phyloP scores from a whole-genome alignment of 1,139 yeast species.

The Kodamaea fungicola region DNA sequence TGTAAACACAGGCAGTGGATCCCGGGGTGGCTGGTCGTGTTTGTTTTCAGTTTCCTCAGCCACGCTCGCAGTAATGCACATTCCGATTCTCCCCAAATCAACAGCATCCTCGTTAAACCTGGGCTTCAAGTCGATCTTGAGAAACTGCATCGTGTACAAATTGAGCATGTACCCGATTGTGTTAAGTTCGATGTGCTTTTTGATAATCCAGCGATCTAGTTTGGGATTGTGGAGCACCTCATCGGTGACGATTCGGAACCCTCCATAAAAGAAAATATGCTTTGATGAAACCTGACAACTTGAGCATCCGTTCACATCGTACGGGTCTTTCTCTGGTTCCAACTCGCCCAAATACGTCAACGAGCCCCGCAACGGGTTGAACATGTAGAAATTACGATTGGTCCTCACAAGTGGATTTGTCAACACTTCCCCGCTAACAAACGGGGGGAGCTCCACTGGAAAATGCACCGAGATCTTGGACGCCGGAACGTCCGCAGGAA shows the following conservation, averaged over 20 bases:
- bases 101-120: slow-evolving; percentile 8
- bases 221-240: slow-evolving; percentile 21
- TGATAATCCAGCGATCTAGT: slow-evolving; percentile 36
- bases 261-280: slow-evolving; percentile 43
- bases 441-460: slow-evolving; percentile 42
- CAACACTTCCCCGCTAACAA: slow-evolving; percentile 31
- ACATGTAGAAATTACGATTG: slow-evolving; percentile 25
- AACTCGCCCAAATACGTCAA: slow-evolving; percentile 28
- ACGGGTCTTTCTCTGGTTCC: slow-evolving; percentile 22
- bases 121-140: slow-evolving; percentile 24
- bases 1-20: slow-evolving; percentile 20
- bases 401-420: slow-evolving; percentile 33
- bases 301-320: slow-evolving; percentile 26
- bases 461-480: slow-evolving; percentile 35
- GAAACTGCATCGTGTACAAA: slow-evolving; percentile 27
- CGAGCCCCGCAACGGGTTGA: slow-evolving; percentile 34
- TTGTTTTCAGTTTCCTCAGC: slow-evolving; percentile 10
- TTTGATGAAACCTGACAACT: slow-evolving; percentile 31
- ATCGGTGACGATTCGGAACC: slow-evolving; percentile 29
- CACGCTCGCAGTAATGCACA: slow-evolving; percentile 16
- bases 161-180: slow-evolving; percentile 38
- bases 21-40: slow-evolving; percentile 9
- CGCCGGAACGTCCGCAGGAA: slow-evolving; percentile 31
- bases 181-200: slow-evolving; percentile 31
- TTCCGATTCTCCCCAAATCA: slow-evolving; percentile 13